A percentile compares a stretch with the other conserved stretches of the same genome.
These are phyloP conservation scores for Phytophthora fragariae DNA, from an alignment of 352 stramenopile genomes.

Conservation along the genomic window DNA sequence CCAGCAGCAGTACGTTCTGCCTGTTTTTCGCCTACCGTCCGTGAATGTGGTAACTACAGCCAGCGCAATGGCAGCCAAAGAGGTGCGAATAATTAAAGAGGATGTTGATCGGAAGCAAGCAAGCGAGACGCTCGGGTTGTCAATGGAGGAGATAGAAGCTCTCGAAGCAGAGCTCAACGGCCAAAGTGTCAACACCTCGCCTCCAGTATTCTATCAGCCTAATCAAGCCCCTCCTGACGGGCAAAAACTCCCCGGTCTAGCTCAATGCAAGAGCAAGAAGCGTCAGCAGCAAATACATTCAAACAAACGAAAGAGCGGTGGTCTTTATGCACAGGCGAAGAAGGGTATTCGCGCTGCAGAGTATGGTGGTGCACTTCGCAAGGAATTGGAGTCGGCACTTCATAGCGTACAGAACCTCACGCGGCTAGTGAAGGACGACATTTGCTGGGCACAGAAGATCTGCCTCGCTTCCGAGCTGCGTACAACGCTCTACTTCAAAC, in stretches of 20 bases:
- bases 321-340: conserved; percentile 12
- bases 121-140: conserved; percentile 70
- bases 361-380: conserved; percentile 44
- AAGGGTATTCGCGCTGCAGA: conserved; percentile 15
- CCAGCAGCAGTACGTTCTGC: conserved; percentile 58
- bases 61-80: conserved; percentile 42
- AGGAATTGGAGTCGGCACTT: conserved; percentile 66
- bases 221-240: conserved; percentile 20
- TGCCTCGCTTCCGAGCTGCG: conserved; percentile 67
- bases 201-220: not conserved
- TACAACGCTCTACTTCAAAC: conserved; percentile 82
- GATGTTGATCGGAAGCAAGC: conserved; percentile 64
- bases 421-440: conserved; percentile 76
- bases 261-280: conserved; percentile 15
- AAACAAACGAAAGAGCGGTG: conserved; percentile 22
- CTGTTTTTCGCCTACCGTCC: conserved; percentile 72
- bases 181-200: conserved; percentile 2
- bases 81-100: conserved; percentile 56
- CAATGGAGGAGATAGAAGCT: conserved; percentile 70
- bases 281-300: conserved; percentile 10
- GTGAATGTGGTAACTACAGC: conserved; percentile 62
- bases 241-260: conserved; percentile 31
- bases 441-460: conserved; percentile 73
- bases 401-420: conserved; percentile 74
- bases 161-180: conserved; percentile 67